Percentiles rank a stretch among this genome's conserved stretches.
phyloP scores from a whole-genome alignment of 139 green algal species.

The Chlorella sorokiniana region DNA sequence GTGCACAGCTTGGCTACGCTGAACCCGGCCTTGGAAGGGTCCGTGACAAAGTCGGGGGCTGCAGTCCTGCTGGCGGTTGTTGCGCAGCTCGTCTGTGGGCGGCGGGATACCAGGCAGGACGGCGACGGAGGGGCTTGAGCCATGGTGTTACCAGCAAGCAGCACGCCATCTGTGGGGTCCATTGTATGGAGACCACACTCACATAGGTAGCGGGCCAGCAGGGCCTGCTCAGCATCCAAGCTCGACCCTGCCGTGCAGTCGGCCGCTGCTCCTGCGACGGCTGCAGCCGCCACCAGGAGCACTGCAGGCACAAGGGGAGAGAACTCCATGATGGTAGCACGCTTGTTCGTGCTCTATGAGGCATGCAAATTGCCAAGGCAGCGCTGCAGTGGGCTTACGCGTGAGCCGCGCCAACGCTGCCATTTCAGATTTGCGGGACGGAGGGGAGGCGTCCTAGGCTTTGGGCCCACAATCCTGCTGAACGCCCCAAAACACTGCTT shows the following conservation, averaged over 20 bases:
- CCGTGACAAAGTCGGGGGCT: slow-evolving; percentile 7
- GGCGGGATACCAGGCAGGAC: neutral
- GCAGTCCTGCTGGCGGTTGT: slow-evolving; percentile 18
- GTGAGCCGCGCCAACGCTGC: too few relatives aligned
- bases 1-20: neutral
- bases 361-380: too few relatives aligned
- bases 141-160: neutral
- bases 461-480: too few relatives aligned
- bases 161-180: neutral
- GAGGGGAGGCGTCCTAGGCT: too few relatives aligned
- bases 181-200: neutral
- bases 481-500: too few relatives aligned
- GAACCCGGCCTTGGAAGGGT: neutral
- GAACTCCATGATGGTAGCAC: too few relatives aligned
- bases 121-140: neutral
- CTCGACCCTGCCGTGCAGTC: neutral
- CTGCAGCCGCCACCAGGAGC: neutral
- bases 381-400: too few relatives aligned
- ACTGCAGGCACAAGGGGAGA: too few relatives aligned
- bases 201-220: neutral
- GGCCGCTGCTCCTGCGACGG: neutral
- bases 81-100: slow-evolving; percentile 14
- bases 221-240: neutral
- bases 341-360: too few relatives aligned
- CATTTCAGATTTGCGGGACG: too few relatives aligned